Base-by-base conservation (phyloP, 2,329 filamentous ascomycete genomes). In the Fusarium sublunatum region DNA sequence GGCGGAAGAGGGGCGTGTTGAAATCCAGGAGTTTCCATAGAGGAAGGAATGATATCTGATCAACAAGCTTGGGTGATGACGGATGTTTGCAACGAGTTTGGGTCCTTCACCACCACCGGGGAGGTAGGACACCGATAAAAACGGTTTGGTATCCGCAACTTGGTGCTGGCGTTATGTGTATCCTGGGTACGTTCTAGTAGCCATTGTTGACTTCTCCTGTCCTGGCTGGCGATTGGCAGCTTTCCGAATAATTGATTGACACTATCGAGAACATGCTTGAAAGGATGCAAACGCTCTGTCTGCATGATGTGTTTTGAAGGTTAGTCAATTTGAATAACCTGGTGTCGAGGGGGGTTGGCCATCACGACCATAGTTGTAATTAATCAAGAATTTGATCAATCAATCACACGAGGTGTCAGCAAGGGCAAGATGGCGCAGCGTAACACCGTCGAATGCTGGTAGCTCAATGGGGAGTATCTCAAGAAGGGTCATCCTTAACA, bases 1-100 rank as follows among this genome's bases (percentile, higher is more conserved):
- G 25, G 35, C 40, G 25, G 40, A 26, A 34, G 19, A 12, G 43
- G 47, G 51, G 51, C 43, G 58, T 47, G 35, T 8, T 24, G 4
- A 2, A 15, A 13, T 9, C 6, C 25, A 53, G 66, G 68, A n/a
- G 68, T 69, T 47, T 7, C 38, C 32, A 43, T 61, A 67, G 31
- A 39, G 58, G 61, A 70, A 69, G 70, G 59, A 68, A 59, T 59
- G 54, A 54, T 55, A 56, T 68, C 61, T 70, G 56, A 62, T 68
- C 64, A 44, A 51, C 53, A 53, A 42, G 45, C 61, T 57, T 64
- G 53, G 47, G 43, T 19, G 51, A 68, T 51, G 53, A 48, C 47
- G 65, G 53, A 65, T 66, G 61, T 67, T 69, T 69, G 57, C 56
- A 57, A 68, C 60, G 53, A 46, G 53, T 59, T 66, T 45, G 48